Evolutionary conservation across 352 stramenopile species (phyloP).

Genomic region (Ochromonadaceae sp.): DNA sequence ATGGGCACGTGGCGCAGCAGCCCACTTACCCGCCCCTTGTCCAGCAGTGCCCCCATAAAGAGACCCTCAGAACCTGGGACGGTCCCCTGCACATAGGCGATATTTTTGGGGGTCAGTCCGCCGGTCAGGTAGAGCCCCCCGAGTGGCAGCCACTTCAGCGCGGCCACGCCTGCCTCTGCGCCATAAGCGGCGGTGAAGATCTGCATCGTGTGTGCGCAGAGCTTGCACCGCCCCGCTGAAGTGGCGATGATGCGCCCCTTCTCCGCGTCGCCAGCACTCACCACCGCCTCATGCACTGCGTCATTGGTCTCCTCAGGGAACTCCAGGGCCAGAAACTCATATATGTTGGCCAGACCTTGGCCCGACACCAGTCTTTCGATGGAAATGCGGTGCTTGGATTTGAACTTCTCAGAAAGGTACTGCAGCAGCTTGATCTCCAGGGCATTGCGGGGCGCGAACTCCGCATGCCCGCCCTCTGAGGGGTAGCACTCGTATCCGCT

Average conservation of each 20-base stretch:
- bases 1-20: slow-evolving; percentile 53
- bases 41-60: slow-evolving; percentile 57
- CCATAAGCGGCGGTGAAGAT: slow-evolving; percentile 53
- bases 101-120: slow-evolving; percentile 88
- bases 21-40: slow-evolving; percentile 65
- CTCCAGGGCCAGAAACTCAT: slow-evolving; percentile 75
- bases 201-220: slow-evolving; percentile 44
- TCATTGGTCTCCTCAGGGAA: slow-evolving; percentile 62
- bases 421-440: slow-evolving; percentile 42
- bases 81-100: slow-evolving; percentile 67
- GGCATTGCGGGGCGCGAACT: slow-evolving; percentile 71
- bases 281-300: slow-evolving; percentile 41
- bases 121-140: slow-evolving; percentile 89
- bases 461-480: slow-evolving; percentile 81
- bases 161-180: slow-evolving; percentile 72
- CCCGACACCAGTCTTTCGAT: slow-evolving; percentile 88
- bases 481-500: slow-evolving; percentile 75
- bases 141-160: slow-evolving; percentile 84
- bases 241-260: slow-evolving; percentile 6
- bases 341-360: slow-evolving; percentile 69
- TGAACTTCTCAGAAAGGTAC: slow-evolving; percentile 52
- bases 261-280: slow-evolving; percentile 26
- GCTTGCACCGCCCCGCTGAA: slow-evolving; percentile 33
- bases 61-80: slow-evolving; percentile 20
- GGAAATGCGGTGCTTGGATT: slow-evolving; percentile 61